Evolutionary conservation across 2,329 filamentous ascomycete genomes (phyloP).

Genomic region (Ascochyta lentis): DNA sequence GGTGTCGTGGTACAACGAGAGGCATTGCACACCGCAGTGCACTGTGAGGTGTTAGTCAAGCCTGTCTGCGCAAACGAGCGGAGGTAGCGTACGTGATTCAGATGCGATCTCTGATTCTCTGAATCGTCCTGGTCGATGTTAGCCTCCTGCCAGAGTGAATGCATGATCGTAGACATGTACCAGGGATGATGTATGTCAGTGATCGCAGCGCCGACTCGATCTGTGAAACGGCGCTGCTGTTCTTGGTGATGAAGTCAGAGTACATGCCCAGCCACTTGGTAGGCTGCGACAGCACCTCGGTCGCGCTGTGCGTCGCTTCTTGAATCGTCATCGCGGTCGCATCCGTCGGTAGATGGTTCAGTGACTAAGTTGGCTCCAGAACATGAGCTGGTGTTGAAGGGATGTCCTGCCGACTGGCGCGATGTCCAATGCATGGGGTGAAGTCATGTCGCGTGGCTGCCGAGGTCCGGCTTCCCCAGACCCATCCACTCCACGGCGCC

Average conservation of each 20-base stretch:
- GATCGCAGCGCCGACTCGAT: conserved; percentile 93
- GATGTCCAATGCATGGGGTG: conserved; percentile 26
- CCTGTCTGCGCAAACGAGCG: neutral
- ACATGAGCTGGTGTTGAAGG: conserved; percentile 23
- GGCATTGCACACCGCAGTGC: conserved; percentile 85
- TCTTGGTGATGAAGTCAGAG: conserved; percentile 91
- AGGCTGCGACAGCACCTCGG: conserved; percentile 63
- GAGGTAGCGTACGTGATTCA: conserved; percentile 69
- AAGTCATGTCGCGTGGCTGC: conserved; percentile 39
- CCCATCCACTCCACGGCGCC: conserved; percentile 1
- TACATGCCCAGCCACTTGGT: conserved; percentile 75
- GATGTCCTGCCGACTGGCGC: conserved; percentile 27
- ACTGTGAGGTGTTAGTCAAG: conserved; percentile 53
- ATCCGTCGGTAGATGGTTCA: conserved; percentile 26
- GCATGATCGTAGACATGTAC: conserved; percentile 49
- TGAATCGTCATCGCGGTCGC: conserved; percentile 43
- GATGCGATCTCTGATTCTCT: conserved; percentile 94
- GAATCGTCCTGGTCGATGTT: conserved; percentile 69
- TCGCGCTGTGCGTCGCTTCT: conserved; percentile 49
- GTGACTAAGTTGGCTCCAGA: conserved; percentile 9
- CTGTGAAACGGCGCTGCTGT: conserved; percentile 90
- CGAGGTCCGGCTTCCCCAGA: conserved; percentile 39
- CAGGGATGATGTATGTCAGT: conserved; percentile 94
- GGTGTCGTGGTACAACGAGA: conserved; percentile 91
- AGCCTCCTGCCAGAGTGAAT: neutral